Evolutionary conservation across 2,329 filamentous ascomycete genomes (phyloP).

Genomic region (Sclerotiophoma versabilis): DNA sequence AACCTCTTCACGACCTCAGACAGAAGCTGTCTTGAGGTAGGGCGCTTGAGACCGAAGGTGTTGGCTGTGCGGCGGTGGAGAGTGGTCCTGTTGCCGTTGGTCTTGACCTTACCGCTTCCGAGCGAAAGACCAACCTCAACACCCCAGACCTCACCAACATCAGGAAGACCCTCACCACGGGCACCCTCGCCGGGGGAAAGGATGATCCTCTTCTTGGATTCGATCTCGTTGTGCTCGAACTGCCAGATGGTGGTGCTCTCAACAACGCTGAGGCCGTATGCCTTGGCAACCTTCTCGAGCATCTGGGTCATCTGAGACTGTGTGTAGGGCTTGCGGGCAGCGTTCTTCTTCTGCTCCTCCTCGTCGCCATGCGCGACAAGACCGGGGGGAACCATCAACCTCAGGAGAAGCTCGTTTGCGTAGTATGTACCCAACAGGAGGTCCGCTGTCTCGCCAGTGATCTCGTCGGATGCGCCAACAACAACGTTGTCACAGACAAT

Average conservation of each 20-base stretch:
- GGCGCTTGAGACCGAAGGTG: slow-evolving; percentile 92
- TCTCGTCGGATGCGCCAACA: slow-evolving; percentile 70
- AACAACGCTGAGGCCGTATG: slow-evolving; percentile 89
- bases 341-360: slow-evolving; percentile 91
- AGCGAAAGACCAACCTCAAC: slow-evolving; percentile 94
- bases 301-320: slow-evolving; percentile 87
- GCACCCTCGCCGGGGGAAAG: slow-evolving; percentile 83
- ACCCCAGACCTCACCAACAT: slow-evolving; percentile 94
- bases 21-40: slow-evolving; percentile 88
- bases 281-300: slow-evolving; percentile 89
- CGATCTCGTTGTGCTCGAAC: slow-evolving; percentile 97
- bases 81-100: slow-evolving; percentile 81
- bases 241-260: slow-evolving; percentile 98
- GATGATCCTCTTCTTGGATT: slow-evolving; percentile 98
- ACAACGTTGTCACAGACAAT: slow-evolving; percentile 95
- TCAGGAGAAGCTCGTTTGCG: slow-evolving; percentile 91
- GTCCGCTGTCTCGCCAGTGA: slow-evolving; percentile 82
- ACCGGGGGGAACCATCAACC: slow-evolving; percentile 90
- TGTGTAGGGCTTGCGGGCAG: slow-evolving; percentile 79
- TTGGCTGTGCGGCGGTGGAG: slow-evolving; percentile 91
- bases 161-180: slow-evolving; percentile 88
- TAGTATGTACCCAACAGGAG: slow-evolving; percentile 91
- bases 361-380: slow-evolving; percentile 82
- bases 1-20: slow-evolving; percentile 98
- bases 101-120: slow-evolving; percentile 94